Conservation (phyloP, 1,284 basidiomycete species). For the Pyrrhoderma noxium region DNA sequence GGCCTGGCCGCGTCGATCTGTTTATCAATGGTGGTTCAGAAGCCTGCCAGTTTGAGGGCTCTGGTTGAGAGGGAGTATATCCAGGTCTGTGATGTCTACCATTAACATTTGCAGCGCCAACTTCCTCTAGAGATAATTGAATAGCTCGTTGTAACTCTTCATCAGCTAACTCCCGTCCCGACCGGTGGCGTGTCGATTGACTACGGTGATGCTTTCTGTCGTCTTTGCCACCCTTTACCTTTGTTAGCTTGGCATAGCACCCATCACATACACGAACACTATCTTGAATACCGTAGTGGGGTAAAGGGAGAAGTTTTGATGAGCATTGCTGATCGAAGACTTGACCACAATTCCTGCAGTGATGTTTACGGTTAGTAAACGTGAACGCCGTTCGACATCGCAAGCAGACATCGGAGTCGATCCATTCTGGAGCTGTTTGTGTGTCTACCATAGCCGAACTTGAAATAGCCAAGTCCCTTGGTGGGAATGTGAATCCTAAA, state of each 20-base stretch:
- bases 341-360: slow-evolving; percentile 96
- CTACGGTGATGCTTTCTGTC: slow-evolving; percentile 31
- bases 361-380: slow-evolving; percentile 97
- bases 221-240: slow-evolving; percentile 42
- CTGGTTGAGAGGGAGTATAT: slow-evolving; percentile 58
- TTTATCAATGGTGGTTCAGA: slow-evolving; percentile 74
- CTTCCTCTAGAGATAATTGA: slow-evolving; percentile 80
- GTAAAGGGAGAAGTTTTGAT: slow-evolving; percentile 76
- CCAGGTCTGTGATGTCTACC: slow-evolving; percentile 42
- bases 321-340: slow-evolving; percentile 96
- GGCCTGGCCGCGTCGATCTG: slow-evolving; percentile 38
- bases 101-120: slow-evolving; percentile 40
- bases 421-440: slow-evolving; percentile 90
- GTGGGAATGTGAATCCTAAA: slow-evolving; percentile 76
- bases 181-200: slow-evolving; percentile 35
- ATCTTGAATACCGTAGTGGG: slow-evolving; percentile 91
- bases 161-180: slow-evolving; percentile 65
- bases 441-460: slow-evolving; percentile 84
- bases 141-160: slow-evolving; percentile 93
- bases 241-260: slow-evolving; percentile 72
- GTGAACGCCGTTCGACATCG: slow-evolving; percentile 89
- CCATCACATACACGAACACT: slow-evolving; percentile 93
- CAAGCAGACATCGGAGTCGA: slow-evolving; percentile 91
- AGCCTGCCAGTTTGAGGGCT: slow-evolving; percentile 40
- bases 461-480: slow-evolving; percentile 60